These are phyloP conservation scores for Pharus latifolius DNA, from an alignment of 176 grass and related monocot species.

Conservation along the genomic window DNA sequence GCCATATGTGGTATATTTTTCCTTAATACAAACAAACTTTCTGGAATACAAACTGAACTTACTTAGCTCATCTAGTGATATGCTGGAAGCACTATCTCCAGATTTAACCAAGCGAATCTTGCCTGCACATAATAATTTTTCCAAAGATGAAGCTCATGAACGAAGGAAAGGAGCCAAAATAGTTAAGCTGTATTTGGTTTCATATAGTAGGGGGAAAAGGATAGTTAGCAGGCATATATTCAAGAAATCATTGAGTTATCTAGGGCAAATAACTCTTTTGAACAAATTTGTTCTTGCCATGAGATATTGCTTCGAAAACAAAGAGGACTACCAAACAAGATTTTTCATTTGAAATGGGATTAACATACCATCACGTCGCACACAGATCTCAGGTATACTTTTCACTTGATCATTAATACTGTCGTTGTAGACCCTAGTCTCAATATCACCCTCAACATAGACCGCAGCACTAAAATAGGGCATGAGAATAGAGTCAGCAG, in stretches of 20 bases:
- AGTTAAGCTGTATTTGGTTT: not conserved
- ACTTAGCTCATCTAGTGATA: slow-evolving; percentile 40
- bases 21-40: not conserved
- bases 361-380: slow-evolving; percentile 31
- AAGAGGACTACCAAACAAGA: too few relatives aligned
- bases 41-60: not conserved
- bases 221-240: not conserved
- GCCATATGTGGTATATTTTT: not conserved
- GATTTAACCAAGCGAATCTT: slow-evolving; percentile 37
- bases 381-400: slow-evolving; percentile 41
- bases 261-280: too few relatives aligned
- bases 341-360: not conserved
- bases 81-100: slow-evolving; percentile 21
- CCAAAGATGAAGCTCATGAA: not conserved
- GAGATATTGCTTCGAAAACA: too few relatives aligned
- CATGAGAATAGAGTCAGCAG: too few relatives aligned
- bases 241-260: not conserved
- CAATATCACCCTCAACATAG: slow-evolving; percentile 51
- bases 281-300: not conserved
- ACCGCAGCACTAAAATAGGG: slow-evolving; percentile 33
- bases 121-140: slow-evolving; percentile 8
- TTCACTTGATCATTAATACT: slow-evolving; percentile 39
- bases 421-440: slow-evolving; percentile 54
- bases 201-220: too few relatives aligned
- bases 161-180: too few relatives aligned